Evolutionary conservation across 371 early-diverging fungal species (phyloP).

Genomic region (Mortierella polycephala): DNA sequence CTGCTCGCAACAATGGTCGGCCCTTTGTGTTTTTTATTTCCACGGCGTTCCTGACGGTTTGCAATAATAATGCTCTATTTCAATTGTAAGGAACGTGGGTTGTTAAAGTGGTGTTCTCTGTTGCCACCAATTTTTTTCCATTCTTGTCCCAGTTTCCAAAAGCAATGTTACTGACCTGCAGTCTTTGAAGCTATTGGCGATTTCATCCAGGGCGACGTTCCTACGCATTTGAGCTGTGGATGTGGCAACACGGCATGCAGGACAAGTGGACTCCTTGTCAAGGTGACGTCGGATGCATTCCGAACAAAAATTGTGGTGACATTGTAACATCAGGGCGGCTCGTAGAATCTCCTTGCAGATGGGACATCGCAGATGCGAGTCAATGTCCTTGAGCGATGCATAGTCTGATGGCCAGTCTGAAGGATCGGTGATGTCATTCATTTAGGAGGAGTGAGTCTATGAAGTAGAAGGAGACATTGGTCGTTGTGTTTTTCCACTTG

Average conservation of each 20-base stretch:
- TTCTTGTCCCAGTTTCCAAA: background rate
- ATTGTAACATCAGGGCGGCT: conserved; percentile 66
- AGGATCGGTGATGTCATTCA: conserved; percentile 61
- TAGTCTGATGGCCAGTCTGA: conserved; percentile 63
- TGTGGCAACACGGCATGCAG: conserved; percentile 62
- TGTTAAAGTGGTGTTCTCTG: background rate
- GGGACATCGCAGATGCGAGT: conserved; percentile 69
- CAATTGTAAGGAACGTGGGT: background rate
- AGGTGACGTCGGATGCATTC: conserved; percentile 69
- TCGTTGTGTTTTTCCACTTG: background rate
- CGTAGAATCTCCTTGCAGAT: conserved; percentile 73
- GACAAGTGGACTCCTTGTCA: conserved; percentile 63
- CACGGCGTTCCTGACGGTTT: conserved; percentile 21
- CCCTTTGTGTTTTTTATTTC: background rate
- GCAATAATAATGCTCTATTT: conserved; percentile 26
- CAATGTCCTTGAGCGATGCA: conserved; percentile 60
- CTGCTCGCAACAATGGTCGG: background rate
- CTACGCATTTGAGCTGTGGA: conserved; percentile 54
- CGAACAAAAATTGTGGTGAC: conserved; percentile 76
- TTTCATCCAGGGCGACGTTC: conserved; percentile 59
- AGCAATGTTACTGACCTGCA: conserved; percentile 29
- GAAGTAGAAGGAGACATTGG: conserved; percentile 9
- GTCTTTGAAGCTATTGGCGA: conserved; percentile 52
- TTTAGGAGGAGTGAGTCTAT: conserved; percentile 28
- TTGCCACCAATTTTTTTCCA: conserved; percentile 41